Evolutionary conservation across 1,139 yeast genomes (phyloP).

Genomic region (Pichia sp.): DNA sequence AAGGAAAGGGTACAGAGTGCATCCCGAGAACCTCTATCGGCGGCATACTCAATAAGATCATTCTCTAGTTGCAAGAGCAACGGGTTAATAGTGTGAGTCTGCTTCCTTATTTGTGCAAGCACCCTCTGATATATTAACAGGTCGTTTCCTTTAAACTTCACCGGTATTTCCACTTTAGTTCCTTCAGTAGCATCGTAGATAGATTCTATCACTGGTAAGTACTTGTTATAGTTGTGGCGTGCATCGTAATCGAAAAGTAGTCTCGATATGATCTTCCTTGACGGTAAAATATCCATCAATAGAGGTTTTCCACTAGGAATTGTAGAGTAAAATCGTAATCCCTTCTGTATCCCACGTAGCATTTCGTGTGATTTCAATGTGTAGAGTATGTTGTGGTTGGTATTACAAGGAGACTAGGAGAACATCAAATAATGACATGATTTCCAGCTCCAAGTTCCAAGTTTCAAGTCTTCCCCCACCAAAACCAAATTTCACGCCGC

Average conservation of each 20-base stretch:
- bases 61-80: conserved; percentile 57
- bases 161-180: conserved; percentile 20
- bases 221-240: conserved; percentile 43
- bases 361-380: too few relatives aligned
- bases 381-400: too few relatives aligned
- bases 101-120: conserved; percentile 52
- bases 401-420: too few relatives aligned
- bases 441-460: too few relatives aligned
- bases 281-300: conserved; percentile 48
- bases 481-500: too few relatives aligned
- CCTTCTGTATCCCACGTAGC: too few relatives aligned
- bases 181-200: conserved; percentile 39
- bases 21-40: conserved; percentile 74
- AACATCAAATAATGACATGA: too few relatives aligned
- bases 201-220: conserved; percentile 44
- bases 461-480: too few relatives aligned
- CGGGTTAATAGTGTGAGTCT: conserved; percentile 52
- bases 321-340: conserved; percentile 10
- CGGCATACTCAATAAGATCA: conserved; percentile 70
- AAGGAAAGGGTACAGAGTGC: conserved; percentile 70
- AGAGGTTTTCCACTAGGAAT: conserved; percentile 31
- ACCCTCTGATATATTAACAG: conserved; percentile 64
- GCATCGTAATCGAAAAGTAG: conserved; percentile 62
- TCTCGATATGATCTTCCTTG: conserved; percentile 47
- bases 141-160: conserved; percentile 39